A percentile compares a stretch with the other conserved stretches of the same genome.
Evolutionary conservation across 352 stramenopile genomes (phyloP).

Genomic region (Globisporangium megalacanthum): DNA sequence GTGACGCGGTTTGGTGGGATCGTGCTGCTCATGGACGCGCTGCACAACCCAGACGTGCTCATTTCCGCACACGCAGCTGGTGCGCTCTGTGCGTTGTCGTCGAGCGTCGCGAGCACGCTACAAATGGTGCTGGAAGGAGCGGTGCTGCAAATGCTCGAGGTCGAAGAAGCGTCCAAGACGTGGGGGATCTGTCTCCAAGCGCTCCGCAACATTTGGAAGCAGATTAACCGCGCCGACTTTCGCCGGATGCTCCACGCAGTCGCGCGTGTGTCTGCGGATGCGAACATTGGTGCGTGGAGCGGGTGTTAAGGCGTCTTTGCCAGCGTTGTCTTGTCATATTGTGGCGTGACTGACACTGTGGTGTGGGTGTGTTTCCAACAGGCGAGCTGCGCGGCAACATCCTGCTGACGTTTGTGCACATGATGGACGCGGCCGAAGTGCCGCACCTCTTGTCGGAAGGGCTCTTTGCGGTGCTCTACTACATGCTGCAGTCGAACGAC

Average conservation of each 20-base stretch:
- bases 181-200: constrained; percentile 79
- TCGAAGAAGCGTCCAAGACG: constrained; percentile 66
- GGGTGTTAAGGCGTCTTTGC: neutral
- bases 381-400: constrained; percentile 81
- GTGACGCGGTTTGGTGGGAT: constrained; percentile 74
- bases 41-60: constrained; percentile 60
- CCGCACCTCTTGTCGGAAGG: constrained; percentile 69
- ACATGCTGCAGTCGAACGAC: constrained; percentile 72
- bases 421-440: constrained; percentile 81
- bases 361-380: constrained; percentile 13
- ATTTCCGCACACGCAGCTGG: constrained; percentile 72
- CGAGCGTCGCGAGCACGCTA: constrained; percentile 68
- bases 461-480: constrained; percentile 67
- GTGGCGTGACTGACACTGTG: neutral
- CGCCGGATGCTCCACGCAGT: constrained; percentile 82
- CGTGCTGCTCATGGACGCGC: constrained; percentile 54
- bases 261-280: constrained; percentile 67
- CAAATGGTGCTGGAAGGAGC: constrained; percentile 86
- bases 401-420: constrained; percentile 85
- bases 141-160: constrained; percentile 86
- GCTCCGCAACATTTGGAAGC: constrained; percentile 86
- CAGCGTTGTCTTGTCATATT: constrained; percentile 2
- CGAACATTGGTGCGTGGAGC: constrained; percentile 36
- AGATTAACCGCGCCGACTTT: constrained; percentile 83
- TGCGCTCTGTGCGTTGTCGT: constrained; percentile 72